These are phyloP conservation scores for Eimeria acervulina DNA, from an alignment of 169 alveolate species.

Conservation along the genomic window DNA sequence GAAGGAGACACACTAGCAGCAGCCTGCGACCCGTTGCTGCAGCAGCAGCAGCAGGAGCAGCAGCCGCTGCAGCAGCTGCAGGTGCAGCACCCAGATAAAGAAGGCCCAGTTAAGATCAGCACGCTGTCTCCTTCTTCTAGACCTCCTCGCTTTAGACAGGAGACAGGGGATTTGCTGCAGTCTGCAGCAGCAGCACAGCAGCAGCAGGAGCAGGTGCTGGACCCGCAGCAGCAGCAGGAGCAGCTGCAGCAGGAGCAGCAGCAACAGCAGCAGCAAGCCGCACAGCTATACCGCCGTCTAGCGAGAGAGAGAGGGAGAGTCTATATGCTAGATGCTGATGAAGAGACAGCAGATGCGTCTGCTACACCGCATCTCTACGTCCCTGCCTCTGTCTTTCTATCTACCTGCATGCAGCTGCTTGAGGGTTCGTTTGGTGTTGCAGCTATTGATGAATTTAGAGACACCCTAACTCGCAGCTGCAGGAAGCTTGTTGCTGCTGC, in stretches of 20 bases:
- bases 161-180: not conserved
- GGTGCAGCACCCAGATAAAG: not conserved
- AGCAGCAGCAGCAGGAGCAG: not conserved
- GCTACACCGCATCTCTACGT: constrained; percentile 47
- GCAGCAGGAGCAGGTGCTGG: too few species aligned
- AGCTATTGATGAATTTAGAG: constrained; percentile 30
- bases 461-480: constrained; percentile 18
- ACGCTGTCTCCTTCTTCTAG: not conserved
- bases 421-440: constrained; percentile 17
- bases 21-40: not conserved
- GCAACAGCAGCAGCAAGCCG: constrained; percentile 41
- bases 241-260: constrained; percentile 13
- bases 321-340: constrained; percentile 55
- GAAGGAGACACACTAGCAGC: too few species aligned
- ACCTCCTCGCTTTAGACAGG: not conserved
- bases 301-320: constrained; percentile 33
- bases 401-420: constrained; percentile 35
- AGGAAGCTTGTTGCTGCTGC: not conserved
- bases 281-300: not conserved
- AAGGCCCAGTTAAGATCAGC: not conserved
- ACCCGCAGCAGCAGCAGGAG: too few species aligned
- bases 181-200: not conserved
- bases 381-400: not conserved
- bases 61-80: not conserved
- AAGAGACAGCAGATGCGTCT: constrained; percentile 42